phyloP scores from a whole-genome alignment of 441 rosid species.

The Adansonia madagascariensis region DNA sequence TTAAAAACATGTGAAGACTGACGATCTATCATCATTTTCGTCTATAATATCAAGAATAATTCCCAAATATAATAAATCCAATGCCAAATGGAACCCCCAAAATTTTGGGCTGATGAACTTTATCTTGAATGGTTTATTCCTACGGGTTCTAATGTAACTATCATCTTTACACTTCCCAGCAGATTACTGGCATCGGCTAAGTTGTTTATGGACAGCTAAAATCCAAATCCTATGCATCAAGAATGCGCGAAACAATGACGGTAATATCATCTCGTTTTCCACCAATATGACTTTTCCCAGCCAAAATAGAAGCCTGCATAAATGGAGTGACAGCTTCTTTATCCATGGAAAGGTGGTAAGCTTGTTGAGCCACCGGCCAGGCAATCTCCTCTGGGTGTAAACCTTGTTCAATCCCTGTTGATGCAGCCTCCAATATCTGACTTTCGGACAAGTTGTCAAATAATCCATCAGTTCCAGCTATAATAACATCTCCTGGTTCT shows the following conservation, averaged over 20 bases:
- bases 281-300: constrained; percentile 31
- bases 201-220: not conserved
- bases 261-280: constrained; percentile 49
- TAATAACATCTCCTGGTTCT: constrained; percentile 41
- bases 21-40: not conserved
- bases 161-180: not conserved
- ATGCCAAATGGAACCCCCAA: not conserved
- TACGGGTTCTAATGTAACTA: not conserved
- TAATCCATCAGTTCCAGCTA: constrained; percentile 39
- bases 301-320: constrained; percentile 29
- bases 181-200: not conserved
- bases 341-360: constrained; percentile 37
- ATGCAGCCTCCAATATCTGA: constrained; percentile 37
- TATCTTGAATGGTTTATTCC: not conserved
- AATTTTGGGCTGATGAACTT: not conserved
- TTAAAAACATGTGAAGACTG: not conserved
- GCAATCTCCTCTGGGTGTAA: constrained; percentile 40
- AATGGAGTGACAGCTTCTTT: constrained; percentile 39
- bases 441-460: constrained; percentile 42
- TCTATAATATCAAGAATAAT: not conserved
- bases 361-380: constrained; percentile 36
- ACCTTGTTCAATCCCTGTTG: constrained; percentile 31
- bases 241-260: constrained; percentile 36
- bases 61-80: not conserved
- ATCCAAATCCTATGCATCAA: not conserved